Evolutionary conservation across 148 eudicot genomes (phyloP), one percentile per base, ranked within the genome.

Genomic region (Euryodendron excelsum): DNA sequence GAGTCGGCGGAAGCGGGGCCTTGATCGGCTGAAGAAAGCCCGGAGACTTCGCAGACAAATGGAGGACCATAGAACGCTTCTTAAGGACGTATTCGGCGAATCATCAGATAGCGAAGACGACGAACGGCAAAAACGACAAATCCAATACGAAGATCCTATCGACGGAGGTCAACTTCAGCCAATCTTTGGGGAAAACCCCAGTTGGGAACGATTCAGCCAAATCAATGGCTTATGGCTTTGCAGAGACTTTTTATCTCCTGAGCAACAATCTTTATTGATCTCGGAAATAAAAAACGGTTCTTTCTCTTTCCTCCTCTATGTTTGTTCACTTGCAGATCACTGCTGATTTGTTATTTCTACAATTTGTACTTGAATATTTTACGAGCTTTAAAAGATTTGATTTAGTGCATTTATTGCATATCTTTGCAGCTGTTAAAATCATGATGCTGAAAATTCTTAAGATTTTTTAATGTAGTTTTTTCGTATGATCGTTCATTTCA

Each of bases 201-300:
- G 18, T 27, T 95, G 96, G 94, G 84, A 84, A 72, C 77, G 58
- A 52, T 73, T 90, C 39, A 13, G 39, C 48, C 72, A 73, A 75
- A 89, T 95, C 75, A 78, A 82, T 10, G 98, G 98, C 60, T 81
- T 95, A 37, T 91, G 90, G 88, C 50, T 95, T 10, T 95, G 93
- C 82, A 84, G 80, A 44, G 84, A 91, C 71, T 91, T 95, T 69
- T 84, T 95, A 41, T 87, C 92, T 68, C 62, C 76, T 45, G 72
- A 77, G 2, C 89, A 89, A 27, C 98, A 93, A 60, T 85, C 91
- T 61, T 80, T 84, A 0, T 81, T 93, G 80, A 87, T 93, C 33
- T 83, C 91, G 17, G 72, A 90, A 11, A 88, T 95, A 39, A 41
- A 89, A 50, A 68, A 73, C 37, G 96, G 97, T 92, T 28, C 59